A percentile compares a stretch with the other conserved stretches of the same genome.
Evolutionary conservation across 2,329 filamentous ascomycete genomes (phyloP).

Genomic region (Colletotrichum sansevieriae): DNA sequence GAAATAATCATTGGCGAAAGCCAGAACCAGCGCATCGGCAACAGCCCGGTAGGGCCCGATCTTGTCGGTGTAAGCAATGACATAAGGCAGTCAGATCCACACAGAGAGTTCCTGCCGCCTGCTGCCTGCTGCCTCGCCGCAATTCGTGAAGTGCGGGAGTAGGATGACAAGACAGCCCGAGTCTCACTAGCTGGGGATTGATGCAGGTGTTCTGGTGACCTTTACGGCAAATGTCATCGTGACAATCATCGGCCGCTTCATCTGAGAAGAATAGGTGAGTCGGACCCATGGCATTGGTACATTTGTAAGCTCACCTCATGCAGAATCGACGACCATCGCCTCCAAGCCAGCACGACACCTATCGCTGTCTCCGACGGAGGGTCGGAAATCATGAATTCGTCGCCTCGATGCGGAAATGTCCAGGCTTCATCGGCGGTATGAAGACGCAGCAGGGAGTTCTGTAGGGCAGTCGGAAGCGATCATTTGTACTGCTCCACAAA

Average conservation of each 20-base stretch:
- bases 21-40: conserved; percentile 1
- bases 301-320: conserved; percentile 27
- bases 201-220: conserved; percentile 15
- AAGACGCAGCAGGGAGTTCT: conserved; percentile 1
- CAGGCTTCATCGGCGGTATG: background rate
- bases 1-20: background rate
- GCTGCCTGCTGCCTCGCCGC: background rate
- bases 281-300: background rate
- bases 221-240: background rate
- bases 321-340: background rate
- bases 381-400: background rate
- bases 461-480: background rate
- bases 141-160: background rate
- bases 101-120: conserved; percentile 18
- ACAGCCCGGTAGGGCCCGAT: background rate
- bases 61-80: conserved; percentile 34
- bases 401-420: background rate
- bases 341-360: background rate
- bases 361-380: conserved; percentile 12
- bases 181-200: conserved; percentile 16
- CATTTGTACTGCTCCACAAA: background rate
- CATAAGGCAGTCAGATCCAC: conserved; percentile 11
- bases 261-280: conserved; percentile 3
- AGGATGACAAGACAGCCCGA: conserved; percentile 12
- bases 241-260: background rate